Percentiles rank a stretch among this genome's conserved stretches.
phyloP scores from a whole-genome alignment of 805 yeast genomes.

The Myxozyma geophila region DNA sequence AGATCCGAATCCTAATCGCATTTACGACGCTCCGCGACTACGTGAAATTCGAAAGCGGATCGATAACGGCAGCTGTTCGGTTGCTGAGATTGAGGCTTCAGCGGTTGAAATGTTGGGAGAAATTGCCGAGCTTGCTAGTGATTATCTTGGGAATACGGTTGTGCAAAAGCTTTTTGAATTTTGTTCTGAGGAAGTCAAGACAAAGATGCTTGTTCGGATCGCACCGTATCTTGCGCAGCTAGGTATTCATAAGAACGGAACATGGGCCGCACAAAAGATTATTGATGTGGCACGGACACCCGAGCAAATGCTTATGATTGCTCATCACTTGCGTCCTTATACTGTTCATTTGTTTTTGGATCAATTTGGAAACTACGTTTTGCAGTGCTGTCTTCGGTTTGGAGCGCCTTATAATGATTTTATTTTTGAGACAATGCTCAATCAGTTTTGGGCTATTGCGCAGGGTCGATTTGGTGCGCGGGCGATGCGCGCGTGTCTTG shows the following conservation, averaged over 20 bases:
- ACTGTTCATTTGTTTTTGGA: slow-evolving; percentile 86
- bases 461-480: slow-evolving; percentile 93
- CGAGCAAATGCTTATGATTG: slow-evolving; percentile 67
- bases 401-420: slow-evolving; percentile 88
- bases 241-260: slow-evolving; percentile 96
- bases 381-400: slow-evolving; percentile 91
- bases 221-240: slow-evolving; percentile 83
- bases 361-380: slow-evolving; percentile 95
- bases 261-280: slow-evolving; percentile 98
- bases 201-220: slow-evolving; percentile 77
- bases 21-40: slow-evolving; percentile 84
- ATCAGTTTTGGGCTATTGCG: slow-evolving; percentile 78
- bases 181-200: slow-evolving; percentile 71
- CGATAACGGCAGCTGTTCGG: slow-evolving; percentile 58
- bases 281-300: slow-evolving; percentile 72
- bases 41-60: slow-evolving; percentile 82
- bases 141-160: slow-evolving; percentile 93
- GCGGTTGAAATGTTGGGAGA: slow-evolving; percentile 85
- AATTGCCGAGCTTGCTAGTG: slow-evolving; percentile 87
- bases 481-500: slow-evolving; percentile 91
- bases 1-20: slow-evolving; percentile 67
- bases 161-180: slow-evolving; percentile 86
- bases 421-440: slow-evolving; percentile 79
- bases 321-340: slow-evolving; percentile 73
- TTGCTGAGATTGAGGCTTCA: slow-evolving; percentile 74